These are phyloP conservation scores for Hyparrhenia diplandra DNA, from an alignment of 176 grass and related monocot species.

Conservation along the genomic window DNA sequence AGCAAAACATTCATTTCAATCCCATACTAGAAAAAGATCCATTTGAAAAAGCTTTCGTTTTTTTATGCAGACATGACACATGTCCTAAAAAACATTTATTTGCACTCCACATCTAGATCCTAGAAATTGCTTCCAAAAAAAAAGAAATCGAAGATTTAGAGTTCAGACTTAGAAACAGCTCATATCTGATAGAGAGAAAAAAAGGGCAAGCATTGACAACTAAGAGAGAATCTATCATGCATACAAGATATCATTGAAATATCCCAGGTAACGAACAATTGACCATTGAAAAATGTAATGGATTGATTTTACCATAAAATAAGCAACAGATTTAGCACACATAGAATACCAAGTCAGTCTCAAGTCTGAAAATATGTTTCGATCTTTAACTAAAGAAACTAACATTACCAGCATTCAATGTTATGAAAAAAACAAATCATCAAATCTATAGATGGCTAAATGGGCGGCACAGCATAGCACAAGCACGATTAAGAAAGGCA, in stretches of 20 bases:
- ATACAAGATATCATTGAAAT: not conserved
- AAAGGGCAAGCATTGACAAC: not conserved
- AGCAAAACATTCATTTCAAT: not conserved
- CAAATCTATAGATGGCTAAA: too few species aligned
- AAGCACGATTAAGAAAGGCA: too few species aligned
- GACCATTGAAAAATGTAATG: not conserved
- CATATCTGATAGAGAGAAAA: not conserved
- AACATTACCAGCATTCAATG: too few species aligned
- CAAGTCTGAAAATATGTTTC: too few species aligned
- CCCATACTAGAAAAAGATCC: not conserved
- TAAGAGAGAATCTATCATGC: not conserved
- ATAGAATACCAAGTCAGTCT: not conserved
- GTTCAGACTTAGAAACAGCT: not conserved
- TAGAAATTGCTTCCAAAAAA: not conserved
- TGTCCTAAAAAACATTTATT: not conserved
- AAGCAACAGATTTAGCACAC: slow-evolving; percentile 15
- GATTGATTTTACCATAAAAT: not conserved
- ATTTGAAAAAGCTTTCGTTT: not conserved
- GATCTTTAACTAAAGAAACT: too few species aligned
- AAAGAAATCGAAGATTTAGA: not conserved
- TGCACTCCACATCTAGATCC: not conserved
- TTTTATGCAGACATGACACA: not conserved
- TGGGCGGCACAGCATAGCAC: too few species aligned
- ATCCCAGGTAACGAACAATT: not conserved
- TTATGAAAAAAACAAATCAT: too few species aligned